Percentiles rank a stretch among this genome's conserved stretches.
Conservation (phyloP, 208 protist genomes). For the Trypanosomatidae sp. region DNA sequence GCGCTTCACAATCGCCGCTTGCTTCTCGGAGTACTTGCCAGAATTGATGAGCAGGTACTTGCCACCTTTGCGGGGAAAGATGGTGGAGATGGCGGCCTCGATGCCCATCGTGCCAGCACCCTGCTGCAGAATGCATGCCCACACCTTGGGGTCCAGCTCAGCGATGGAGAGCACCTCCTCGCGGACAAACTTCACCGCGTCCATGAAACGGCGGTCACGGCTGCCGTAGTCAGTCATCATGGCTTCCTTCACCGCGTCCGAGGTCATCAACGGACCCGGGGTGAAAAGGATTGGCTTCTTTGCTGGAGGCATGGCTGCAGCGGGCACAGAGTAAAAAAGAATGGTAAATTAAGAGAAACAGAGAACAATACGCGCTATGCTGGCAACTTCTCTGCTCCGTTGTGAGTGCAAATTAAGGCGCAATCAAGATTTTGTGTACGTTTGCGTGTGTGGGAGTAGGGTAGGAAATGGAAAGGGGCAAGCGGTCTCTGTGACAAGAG, state of each 20-base stretch:
- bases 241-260: constrained; percentile 67
- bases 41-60: constrained; percentile 84
- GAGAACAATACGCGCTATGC: too few species aligned
- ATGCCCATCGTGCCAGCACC: constrained; percentile 85
- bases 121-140: constrained; percentile 72
- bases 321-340: background rate
- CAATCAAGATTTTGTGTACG: too few species aligned
- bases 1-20: constrained; percentile 52
- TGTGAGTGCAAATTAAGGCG: too few species aligned
- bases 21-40: constrained; percentile 87
- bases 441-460: too few species aligned
- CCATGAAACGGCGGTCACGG: constrained; percentile 74
- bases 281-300: constrained; percentile 76
- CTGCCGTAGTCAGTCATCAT: constrained; percentile 86
- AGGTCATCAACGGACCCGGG: constrained; percentile 79
- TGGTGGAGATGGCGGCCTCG: constrained; percentile 75
- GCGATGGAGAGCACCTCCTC: constrained; percentile 55
- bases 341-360: too few species aligned
- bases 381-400: too few species aligned
- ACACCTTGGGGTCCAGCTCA: constrained; percentile 45
- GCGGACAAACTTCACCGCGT: constrained; percentile 67
- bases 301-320: constrained; percentile 1
- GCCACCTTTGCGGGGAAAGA: constrained; percentile 46
- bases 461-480: too few species aligned
- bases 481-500: too few species aligned